Conservation (phyloP, 495 filamentous ascomycete genomes). For the Penicillium canescens region DNA sequence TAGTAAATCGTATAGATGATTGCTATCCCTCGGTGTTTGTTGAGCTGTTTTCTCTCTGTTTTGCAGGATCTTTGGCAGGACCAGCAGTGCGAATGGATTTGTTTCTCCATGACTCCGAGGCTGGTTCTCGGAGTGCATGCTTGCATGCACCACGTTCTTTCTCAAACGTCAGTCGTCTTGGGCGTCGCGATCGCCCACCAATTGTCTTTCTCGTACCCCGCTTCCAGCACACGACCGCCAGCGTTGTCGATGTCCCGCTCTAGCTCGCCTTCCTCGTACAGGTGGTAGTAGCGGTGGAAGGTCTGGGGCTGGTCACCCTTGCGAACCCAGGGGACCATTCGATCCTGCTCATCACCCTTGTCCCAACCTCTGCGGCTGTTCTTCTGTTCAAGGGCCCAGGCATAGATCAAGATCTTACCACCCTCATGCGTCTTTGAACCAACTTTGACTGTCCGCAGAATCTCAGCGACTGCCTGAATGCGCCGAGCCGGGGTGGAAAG, state of each 20-base stretch:
- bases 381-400: slow-evolving; percentile 97
- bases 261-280: slow-evolving; percentile 85
- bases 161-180: slow-evolving; percentile 14
- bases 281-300: slow-evolving; percentile 92
- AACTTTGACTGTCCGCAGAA: slow-evolving; percentile 66
- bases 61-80: slow-evolving; percentile 11
- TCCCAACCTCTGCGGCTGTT: slow-evolving; percentile 89
- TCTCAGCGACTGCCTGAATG: slow-evolving; percentile 67
- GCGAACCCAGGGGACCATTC: slow-evolving; percentile 96
- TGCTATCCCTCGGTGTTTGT: slow-evolving; percentile 23
- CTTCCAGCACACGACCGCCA: slow-evolving; percentile 73
- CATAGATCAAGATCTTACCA: slow-evolving; percentile 79
- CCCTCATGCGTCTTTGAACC: slow-evolving; percentile 30
- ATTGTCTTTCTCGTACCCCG: slow-evolving; percentile 96
- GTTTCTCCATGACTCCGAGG: slow-evolving; percentile 27
- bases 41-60: slow-evolving; percentile 11
- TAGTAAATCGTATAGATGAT: slow-evolving; percentile 34
- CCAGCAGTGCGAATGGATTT: slow-evolving; percentile 7
- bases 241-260: slow-evolving; percentile 75
- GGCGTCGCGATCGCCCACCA: slow-evolving; percentile 81
- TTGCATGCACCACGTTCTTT: neutral
- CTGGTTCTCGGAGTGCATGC: slow-evolving; percentile 34
- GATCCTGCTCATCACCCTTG: slow-evolving; percentile 81
- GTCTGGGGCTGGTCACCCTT: slow-evolving; percentile 39
- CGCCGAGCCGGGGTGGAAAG: slow-evolving; percentile 79